Conservation (phyloP, 441 rosid species). For the Biscutella laevigata region DNA sequence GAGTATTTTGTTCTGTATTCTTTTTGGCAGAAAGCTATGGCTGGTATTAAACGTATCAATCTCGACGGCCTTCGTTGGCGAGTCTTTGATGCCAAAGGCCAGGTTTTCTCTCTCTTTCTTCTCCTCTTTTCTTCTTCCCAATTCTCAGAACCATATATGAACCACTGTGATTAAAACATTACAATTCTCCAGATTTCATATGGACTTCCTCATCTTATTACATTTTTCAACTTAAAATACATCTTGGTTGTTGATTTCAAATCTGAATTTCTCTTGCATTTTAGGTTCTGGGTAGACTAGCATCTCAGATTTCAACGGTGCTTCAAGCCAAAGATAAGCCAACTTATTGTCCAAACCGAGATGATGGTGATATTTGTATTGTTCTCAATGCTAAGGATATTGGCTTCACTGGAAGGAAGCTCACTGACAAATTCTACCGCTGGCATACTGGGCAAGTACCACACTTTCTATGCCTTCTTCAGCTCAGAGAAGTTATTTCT, state of each 20-base stretch:
- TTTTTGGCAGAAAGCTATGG: constrained; percentile 76
- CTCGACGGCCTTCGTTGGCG: constrained; percentile 93
- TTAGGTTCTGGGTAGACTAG: constrained; percentile 93
- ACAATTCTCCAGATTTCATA: neutral
- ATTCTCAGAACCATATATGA: neutral
- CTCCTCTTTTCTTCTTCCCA: neutral
- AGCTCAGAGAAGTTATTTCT: neutral
- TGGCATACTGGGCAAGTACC: constrained; percentile 93
- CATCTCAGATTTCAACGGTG: constrained; percentile 87
- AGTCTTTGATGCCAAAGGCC: constrained; percentile 97
- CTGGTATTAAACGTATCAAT: constrained; percentile 85
- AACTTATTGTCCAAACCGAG: constrained; percentile 79
- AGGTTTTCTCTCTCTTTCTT: constrained; percentile 39
- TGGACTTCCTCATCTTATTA: neutral
- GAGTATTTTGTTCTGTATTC: neutral
- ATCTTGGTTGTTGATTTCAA: neutral
- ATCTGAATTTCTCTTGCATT: neutral
- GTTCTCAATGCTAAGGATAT: constrained; percentile 93
- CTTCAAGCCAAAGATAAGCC: constrained; percentile 98
- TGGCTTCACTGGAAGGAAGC: constrained; percentile 81
- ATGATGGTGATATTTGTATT: constrained; percentile 94
- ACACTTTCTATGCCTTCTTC: neutral
- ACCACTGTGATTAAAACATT: neutral
- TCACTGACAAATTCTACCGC: constrained; percentile 84
- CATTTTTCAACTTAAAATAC: neutral